phyloP scores from a whole-genome alignment of 179 eudicot species.

The Beta corolliflora region DNA sequence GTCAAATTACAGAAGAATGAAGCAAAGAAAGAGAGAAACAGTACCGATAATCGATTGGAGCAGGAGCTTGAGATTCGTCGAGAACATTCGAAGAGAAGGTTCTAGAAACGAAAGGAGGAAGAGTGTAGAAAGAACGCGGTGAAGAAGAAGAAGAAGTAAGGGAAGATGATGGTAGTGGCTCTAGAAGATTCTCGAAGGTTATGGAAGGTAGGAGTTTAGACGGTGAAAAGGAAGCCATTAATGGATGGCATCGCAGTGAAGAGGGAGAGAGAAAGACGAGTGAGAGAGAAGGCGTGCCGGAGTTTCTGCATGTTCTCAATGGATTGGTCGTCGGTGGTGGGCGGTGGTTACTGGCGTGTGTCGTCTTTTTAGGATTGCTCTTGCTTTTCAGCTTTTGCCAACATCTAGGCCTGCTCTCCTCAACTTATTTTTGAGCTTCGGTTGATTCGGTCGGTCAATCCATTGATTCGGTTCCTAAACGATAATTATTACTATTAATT shows the following conservation, averaged over 20 bases:
- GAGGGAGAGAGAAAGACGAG: not conserved
- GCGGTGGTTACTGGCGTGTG: too few relatives aligned
- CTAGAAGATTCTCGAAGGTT: constrained; percentile 12
- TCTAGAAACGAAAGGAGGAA: constrained; percentile 1
- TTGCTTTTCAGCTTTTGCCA: too few relatives aligned
- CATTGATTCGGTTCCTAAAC: too few relatives aligned
- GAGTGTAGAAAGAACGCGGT: not conserved
- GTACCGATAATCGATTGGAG: constrained; percentile 62
- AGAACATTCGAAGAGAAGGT: constrained; percentile 26
- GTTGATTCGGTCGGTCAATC: too few relatives aligned
- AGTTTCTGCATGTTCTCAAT: not conserved
- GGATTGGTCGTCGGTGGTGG: too few relatives aligned
- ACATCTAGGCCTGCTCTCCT: rapidly evolving
- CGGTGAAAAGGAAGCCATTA: not conserved
- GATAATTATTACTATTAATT: too few relatives aligned
- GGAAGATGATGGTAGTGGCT: not conserved
- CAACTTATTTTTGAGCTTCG: too few relatives aligned
- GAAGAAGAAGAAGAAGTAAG: not conserved
- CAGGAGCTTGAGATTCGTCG: constrained; percentile 39
- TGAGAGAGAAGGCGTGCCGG: not conserved
- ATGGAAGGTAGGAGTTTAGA: not conserved
- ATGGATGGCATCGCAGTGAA: not conserved
- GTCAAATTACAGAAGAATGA: not conserved
- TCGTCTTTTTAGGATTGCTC: too few relatives aligned
- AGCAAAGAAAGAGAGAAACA: not conserved